phyloP scores from a whole-genome alignment of 176 grass and related monocot species.

The Oryza australiensis region DNA sequence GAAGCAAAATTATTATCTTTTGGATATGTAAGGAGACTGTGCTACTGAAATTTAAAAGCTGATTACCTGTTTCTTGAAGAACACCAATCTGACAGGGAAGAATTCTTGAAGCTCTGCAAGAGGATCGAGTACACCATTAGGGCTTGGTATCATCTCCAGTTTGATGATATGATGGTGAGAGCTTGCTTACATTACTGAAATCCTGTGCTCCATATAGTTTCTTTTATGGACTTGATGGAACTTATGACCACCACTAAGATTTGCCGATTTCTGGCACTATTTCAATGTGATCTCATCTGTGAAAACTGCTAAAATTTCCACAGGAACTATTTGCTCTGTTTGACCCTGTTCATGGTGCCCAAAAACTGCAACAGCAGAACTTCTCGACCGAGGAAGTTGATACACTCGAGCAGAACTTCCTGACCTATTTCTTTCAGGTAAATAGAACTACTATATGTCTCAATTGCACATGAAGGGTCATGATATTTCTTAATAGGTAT shows the following conservation, averaged over 20 bases:
- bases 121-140: conserved; percentile 89
- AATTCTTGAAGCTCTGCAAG: conserved; percentile 92
- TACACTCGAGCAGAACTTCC: conserved; percentile 84
- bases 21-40: not conserved
- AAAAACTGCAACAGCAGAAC: conserved; percentile 79
- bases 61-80: conserved; percentile 54
- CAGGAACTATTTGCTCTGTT: conserved; percentile 94
- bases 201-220: not conserved
- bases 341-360: conserved; percentile 73
- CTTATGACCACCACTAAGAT: not conserved
- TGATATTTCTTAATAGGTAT: not conserved
- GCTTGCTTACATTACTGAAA: not conserved
- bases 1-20: conserved; percentile 20
- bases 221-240: not conserved
- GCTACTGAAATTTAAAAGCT: conserved; percentile 14
- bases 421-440: conserved; percentile 86
- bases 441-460: conserved; percentile 16
- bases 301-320: conserved; percentile 22
- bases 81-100: conserved; percentile 58
- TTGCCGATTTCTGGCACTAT: conserved; percentile 13
- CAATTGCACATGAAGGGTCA: not conserved
- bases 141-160: conserved; percentile 95
- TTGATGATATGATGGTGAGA: conserved; percentile 97
- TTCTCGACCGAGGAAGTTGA: conserved; percentile 66
- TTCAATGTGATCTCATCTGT: conserved; percentile 32